Percentiles rank a stretch among this genome's conserved stretches.
Conservation (phyloP, 2,329 filamentous ascomycete genomes). For the Exophiala spinifera region DNA sequence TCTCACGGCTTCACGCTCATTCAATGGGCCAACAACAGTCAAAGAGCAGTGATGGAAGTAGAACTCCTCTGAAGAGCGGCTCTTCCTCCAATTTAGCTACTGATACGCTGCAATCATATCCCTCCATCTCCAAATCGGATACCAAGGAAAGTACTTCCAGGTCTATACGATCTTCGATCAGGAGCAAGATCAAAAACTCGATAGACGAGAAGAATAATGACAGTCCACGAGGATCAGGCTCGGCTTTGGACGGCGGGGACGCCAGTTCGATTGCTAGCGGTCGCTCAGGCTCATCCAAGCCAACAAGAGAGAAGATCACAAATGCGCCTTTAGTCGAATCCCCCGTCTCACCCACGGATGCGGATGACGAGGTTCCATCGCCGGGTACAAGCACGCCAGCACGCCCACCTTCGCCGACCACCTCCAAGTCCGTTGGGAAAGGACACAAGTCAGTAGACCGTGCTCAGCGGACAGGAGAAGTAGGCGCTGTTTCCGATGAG, state of each 20-base stretch:
- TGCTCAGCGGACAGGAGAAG: slow-evolving; percentile 82
- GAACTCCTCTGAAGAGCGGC: slow-evolving; percentile 43
- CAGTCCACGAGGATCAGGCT: slow-evolving; percentile 73
- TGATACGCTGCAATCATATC: slow-evolving; percentile 75
- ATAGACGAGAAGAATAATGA: slow-evolving; percentile 56
- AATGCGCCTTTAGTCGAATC: slow-evolving; percentile 31
- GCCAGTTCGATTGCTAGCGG: slow-evolving; percentile 67
- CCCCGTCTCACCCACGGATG: slow-evolving; percentile 28
- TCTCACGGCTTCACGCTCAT: slow-evolving; percentile 23
- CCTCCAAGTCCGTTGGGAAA: slow-evolving; percentile 68
- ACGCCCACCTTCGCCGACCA: slow-evolving; percentile 82
- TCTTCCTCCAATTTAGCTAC: slow-evolving; percentile 36
- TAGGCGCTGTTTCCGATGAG: slow-evolving; percentile 89
- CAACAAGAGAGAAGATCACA: slow-evolving; percentile 26
- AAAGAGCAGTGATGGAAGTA: slow-evolving; percentile 52
- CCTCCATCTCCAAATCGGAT: slow-evolving; percentile 87
- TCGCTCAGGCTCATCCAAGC: slow-evolving; percentile 33
- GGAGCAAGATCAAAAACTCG: slow-evolving; percentile 74
- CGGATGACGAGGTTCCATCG: slow-evolving; percentile 46
- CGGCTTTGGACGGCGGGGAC: slow-evolving; percentile 69
- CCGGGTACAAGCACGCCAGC: slow-evolving; percentile 49
- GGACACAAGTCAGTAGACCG: slow-evolving; percentile 75
- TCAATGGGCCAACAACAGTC: slow-evolving; percentile 53
- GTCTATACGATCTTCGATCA: slow-evolving; percentile 74
- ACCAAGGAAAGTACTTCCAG: slow-evolving; percentile 81